Evolutionary conservation across 352 stramenopile species (phyloP).

Genomic region (Phytophthora idaei): DNA sequence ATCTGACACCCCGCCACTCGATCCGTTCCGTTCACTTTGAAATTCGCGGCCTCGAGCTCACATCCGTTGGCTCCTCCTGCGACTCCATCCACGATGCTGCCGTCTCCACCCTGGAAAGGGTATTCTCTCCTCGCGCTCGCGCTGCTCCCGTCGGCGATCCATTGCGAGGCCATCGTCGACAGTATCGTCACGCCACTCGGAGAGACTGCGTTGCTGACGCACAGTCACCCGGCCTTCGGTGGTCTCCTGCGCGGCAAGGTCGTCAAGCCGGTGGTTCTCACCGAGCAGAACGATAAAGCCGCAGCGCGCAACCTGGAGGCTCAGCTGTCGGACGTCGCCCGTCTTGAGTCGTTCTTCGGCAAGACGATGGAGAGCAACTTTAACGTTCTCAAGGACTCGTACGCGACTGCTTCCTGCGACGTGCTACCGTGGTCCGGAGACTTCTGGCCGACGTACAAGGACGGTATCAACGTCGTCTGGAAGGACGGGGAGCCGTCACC

Average conservation of each 20-base stretch:
- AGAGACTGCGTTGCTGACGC: conserved; percentile 35
- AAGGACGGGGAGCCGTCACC: conserved; percentile 34
- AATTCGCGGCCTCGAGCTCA: conserved; percentile 27
- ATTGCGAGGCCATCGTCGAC: conserved; percentile 32
- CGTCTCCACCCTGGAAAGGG: conserved; percentile 21
- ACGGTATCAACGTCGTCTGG: conserved; percentile 62
- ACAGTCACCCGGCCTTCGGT: conserved; percentile 49
- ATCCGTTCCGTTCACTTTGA: conserved; percentile 22
- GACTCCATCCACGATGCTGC: conserved; percentile 18
- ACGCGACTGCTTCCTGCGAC: conserved; percentile 15
- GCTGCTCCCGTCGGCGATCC: conserved; percentile 13
- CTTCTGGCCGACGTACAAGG: conserved; percentile 67
- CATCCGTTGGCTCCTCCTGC: conserved; percentile 2
- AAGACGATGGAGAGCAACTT: conserved; percentile 36
- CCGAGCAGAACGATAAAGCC: conserved; percentile 20
- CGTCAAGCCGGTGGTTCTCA: conserved; percentile 28
- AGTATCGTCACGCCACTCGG: conserved; percentile 32
- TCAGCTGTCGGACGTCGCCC: conserved; percentile 40
- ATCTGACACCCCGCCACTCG: not conserved
- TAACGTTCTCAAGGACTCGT: conserved; percentile 36
- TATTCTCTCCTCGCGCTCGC: conserved; percentile 24
- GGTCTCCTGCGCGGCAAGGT: conserved; percentile 15
- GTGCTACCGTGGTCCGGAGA: conserved; percentile 51
- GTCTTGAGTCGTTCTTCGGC: conserved; percentile 49
- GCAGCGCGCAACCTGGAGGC: conserved; percentile 25